Conservation (phyloP, 2,329 filamentous ascomycete species). For the Hypoxylon sp. region DNA sequence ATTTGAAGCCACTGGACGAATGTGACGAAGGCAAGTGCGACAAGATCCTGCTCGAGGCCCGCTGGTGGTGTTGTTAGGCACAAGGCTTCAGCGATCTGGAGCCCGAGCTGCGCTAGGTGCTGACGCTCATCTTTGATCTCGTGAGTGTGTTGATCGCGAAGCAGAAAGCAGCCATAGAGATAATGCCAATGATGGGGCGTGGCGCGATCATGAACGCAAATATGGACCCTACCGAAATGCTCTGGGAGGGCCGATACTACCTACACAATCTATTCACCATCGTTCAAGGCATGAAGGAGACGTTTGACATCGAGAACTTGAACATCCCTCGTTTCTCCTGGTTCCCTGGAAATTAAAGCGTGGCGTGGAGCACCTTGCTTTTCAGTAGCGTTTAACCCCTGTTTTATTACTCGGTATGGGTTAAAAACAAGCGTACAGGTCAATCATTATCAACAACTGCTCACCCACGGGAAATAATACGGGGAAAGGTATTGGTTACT, state of each 20-base stretch:
- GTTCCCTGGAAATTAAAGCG: slow-evolving; percentile 4
- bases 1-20: slow-evolving; percentile 21
- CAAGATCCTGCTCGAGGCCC: slow-evolving; percentile 21
- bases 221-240: slow-evolving; percentile 1
- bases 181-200: neutral
- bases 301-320: slow-evolving; percentile 27
- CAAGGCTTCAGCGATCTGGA: slow-evolving; percentile 35
- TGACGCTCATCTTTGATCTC: slow-evolving; percentile 37
- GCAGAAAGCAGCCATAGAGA: slow-evolving; percentile 15
- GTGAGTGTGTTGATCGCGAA: slow-evolving; percentile 23
- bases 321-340: slow-evolving; percentile 17
- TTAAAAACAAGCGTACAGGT: neutral
- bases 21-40: slow-evolving; percentile 11
- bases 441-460: neutral
- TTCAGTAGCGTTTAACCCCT: slow-evolving; percentile 12
- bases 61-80: slow-evolving; percentile 35
- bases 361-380: neutral
- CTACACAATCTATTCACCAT: slow-evolving; percentile 27
- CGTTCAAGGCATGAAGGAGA: slow-evolving; percentile 25
- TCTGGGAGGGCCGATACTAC: slow-evolving; percentile 30
- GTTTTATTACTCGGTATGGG: neutral
- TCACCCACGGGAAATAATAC: too few species aligned
- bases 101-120: slow-evolving; percentile 35
- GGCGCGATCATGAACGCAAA: neutral
- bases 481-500: too few species aligned